These are phyloP conservation scores for Kuraishia floccosa DNA, from an alignment of 805 yeast genomes.

Conservation along the genomic window DNA sequence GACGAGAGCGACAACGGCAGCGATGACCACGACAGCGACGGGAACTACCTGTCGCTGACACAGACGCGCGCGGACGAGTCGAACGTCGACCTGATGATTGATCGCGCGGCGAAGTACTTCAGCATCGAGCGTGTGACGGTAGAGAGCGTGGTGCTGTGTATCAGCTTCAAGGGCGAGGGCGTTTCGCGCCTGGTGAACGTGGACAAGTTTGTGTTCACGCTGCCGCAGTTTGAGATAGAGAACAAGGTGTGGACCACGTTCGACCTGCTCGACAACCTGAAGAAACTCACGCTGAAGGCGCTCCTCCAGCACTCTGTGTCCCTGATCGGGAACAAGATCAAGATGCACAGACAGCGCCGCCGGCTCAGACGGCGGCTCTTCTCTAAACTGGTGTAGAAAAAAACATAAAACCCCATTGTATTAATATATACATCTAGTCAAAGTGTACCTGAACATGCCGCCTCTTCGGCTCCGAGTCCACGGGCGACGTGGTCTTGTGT, in stretches of 20 bases:
- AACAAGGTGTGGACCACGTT: slow-evolving; percentile 63
- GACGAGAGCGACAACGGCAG: slow-evolving; percentile 5
- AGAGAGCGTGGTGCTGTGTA: slow-evolving; percentile 38
- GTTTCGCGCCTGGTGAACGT: slow-evolving; percentile 63
- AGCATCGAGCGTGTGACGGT: slow-evolving; percentile 51
- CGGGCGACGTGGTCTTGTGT: slow-evolving; percentile 8
- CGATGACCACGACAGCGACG: slow-evolving; percentile 6
- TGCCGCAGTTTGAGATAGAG: slow-evolving; percentile 49
- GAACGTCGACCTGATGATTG: slow-evolving; percentile 60
- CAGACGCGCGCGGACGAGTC: slow-evolving; percentile 8
- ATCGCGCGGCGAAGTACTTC: slow-evolving; percentile 62
- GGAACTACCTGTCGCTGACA: slow-evolving; percentile 5
- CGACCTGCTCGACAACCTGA: slow-evolving; percentile 53
- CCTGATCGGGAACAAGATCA: slow-evolving; percentile 64
- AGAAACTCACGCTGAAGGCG: slow-evolving; percentile 49
- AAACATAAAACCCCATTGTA: too few relatives aligned
- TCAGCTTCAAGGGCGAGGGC: slow-evolving; percentile 73
- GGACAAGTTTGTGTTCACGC: slow-evolving; percentile 51
- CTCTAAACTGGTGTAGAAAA: slow-evolving; percentile 1
- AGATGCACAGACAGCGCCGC: slow-evolving; percentile 7
- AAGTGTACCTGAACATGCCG: slow-evolving; percentile 21
- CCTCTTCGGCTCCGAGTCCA: slow-evolving; percentile 14
- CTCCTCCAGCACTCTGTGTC: slow-evolving; percentile 62
- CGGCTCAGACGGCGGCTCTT: too few relatives aligned
- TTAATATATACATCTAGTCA: slow-evolving; percentile 6